Conservation (phyloP, 2,329 filamentous ascomycete species). For the Fusarium chuoi region DNA sequence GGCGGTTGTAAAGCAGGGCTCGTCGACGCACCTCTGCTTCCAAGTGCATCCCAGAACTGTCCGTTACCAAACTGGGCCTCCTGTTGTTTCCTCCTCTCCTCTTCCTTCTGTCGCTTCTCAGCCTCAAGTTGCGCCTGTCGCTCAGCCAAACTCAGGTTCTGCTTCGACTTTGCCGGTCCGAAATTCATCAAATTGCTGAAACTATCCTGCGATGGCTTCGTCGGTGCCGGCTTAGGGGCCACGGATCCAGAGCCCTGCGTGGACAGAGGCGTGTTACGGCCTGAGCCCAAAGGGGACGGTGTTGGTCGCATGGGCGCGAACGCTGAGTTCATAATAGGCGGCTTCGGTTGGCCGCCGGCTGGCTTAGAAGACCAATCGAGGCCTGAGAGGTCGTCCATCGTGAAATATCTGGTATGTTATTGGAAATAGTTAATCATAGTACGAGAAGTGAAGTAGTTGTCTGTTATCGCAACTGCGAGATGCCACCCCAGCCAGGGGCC, state of each 20-base stretch:
- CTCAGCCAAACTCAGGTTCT: constrained; percentile 81
- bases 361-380: constrained; percentile 67
- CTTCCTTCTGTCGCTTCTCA: constrained; percentile 77
- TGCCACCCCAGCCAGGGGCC: constrained; percentile 38
- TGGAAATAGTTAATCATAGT: constrained; percentile 42
- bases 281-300: constrained; percentile 65
- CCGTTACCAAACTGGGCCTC: constrained; percentile 82
- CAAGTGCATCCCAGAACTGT: constrained; percentile 81
- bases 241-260: constrained; percentile 57
- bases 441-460: constrained; percentile 26
- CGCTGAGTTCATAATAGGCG: constrained; percentile 56
- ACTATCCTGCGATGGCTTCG: constrained; percentile 72
- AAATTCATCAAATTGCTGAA: constrained; percentile 81
- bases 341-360: constrained; percentile 46
- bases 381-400: constrained; percentile 71
- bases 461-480: constrained; percentile 36
- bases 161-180: constrained; percentile 64
- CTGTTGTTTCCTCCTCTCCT: constrained; percentile 75
- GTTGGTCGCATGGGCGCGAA: constrained; percentile 65
- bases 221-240: constrained; percentile 55
- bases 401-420: constrained; percentile 39
- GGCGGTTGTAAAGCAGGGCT: constrained; percentile 45
- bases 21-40: constrained; percentile 60
- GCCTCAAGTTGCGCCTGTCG: constrained; percentile 75
- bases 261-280: constrained; percentile 66